Evolutionary conservation across 1,139 yeast genomes (phyloP), one percentile per base, ranked within the genome.

Genomic region (Candida tropicalis): DNA sequence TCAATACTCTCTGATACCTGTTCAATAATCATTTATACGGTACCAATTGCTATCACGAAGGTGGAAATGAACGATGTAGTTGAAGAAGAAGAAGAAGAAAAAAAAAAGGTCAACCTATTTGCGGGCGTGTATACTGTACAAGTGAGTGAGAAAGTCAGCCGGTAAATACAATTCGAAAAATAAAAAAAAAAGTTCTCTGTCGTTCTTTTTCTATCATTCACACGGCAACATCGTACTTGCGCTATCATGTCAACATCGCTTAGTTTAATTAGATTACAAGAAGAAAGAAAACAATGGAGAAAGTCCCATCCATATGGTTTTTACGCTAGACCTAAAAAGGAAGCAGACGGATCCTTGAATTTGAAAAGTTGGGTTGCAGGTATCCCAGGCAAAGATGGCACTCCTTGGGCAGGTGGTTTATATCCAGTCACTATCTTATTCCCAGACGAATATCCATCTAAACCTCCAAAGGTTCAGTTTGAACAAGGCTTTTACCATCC

Each of bases 261-360:
- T 51, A 84, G 95, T 60, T 74, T 85, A 53, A 89, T 82, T 50
- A 77, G 97, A 54, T 75, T 89, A 45, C 96, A 88, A 60, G 95
- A 87, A 62, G 96, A 87, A 63, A 74, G 98, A 62, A 93, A 91
- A 66, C 91, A 87, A 63, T 93, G 99, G 99, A 82, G 99, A 55
- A 93, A 90, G 64, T 97, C 91, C 62, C 99, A 95, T 63, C 99
- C 99, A 0, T 93, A 90, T 65, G 99, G 99, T 3, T 93, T 93
- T 65, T 90, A 70, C 55, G 99, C 99, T 31, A 89, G 87, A 59
- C 99, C 99, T 5, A 63, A 71, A 34, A 91, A 87, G 61, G 72
- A 75, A 12, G 59, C 72, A 3, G 96, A 90, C 58, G 99, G 99
- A 1, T 73, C 90, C 1, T 73, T 93, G 53, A 91, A 93, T 62